Percentiles rank a stretch among this genome's conserved stretches.
Evolutionary conservation across 2,329 filamentous ascomycete species (phyloP).

Genomic region (Rutstroemia sp.): DNA sequence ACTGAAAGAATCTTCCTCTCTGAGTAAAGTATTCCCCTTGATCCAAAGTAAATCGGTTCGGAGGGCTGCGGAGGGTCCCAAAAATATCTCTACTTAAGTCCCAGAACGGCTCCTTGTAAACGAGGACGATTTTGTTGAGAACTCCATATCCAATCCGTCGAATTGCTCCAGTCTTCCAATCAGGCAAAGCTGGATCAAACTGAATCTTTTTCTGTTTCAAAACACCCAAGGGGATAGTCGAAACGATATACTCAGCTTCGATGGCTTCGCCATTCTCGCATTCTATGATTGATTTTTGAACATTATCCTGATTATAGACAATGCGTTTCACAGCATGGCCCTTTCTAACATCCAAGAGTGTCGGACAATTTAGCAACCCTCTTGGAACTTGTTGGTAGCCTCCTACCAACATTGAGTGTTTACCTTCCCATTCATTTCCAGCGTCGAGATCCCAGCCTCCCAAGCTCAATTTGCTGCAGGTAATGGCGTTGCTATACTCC

Average conservation of each 20-base stretch:
- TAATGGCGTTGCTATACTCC: slow-evolving; percentile 93
- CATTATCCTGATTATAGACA: slow-evolving; percentile 46
- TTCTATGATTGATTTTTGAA: slow-evolving; percentile 52
- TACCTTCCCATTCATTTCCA: slow-evolving; percentile 94
- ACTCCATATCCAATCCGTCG: slow-evolving; percentile 83
- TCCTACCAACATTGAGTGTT: slow-evolving; percentile 85
- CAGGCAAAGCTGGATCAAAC: slow-evolving; percentile 87
- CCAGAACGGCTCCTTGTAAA: slow-evolving; percentile 89
- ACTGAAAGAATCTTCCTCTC: slow-evolving; percentile 91
- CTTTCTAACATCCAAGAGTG: slow-evolving; percentile 68
- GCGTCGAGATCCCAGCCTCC: slow-evolving; percentile 95
- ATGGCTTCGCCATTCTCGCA: slow-evolving; percentile 71
- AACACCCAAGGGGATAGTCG: slow-evolving; percentile 84
- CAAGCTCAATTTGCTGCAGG: slow-evolving; percentile 78
- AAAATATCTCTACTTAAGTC: slow-evolving; percentile 87
- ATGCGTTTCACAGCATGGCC: slow-evolving; percentile 67
- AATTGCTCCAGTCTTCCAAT: slow-evolving; percentile 78
- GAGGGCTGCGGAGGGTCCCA: slow-evolving; percentile 73
- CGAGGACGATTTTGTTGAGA: slow-evolving; percentile 89
- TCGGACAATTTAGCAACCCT: slow-evolving; percentile 72
- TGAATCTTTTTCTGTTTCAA: slow-evolving; percentile 73
- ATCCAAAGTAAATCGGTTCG: slow-evolving; percentile 59
- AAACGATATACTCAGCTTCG: slow-evolving; percentile 84
- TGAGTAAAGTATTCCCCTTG: slow-evolving; percentile 72
- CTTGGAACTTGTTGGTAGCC: slow-evolving; percentile 92